phyloP scores from a whole-genome alignment of 2,329 filamentous ascomycete genomes.

The Neonectria hederae region DNA sequence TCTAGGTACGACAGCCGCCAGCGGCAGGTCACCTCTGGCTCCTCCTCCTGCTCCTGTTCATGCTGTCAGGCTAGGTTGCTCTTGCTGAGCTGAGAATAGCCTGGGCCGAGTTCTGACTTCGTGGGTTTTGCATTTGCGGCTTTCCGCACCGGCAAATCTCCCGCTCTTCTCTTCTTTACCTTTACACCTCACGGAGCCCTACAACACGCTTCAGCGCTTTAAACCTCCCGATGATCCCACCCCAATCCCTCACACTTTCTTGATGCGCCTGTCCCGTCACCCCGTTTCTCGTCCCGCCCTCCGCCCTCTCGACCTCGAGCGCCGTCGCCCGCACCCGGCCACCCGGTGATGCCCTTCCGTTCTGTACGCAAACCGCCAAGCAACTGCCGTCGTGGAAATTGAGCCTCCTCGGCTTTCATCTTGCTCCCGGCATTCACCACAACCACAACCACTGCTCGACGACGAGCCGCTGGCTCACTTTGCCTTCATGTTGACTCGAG shows the following conservation, averaged over 20 bases:
- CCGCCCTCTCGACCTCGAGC: constrained; percentile 4
- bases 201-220: neutral
- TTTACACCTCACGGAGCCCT: neutral
- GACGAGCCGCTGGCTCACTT: constrained; percentile 12
- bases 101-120: constrained; percentile 2
- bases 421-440: neutral
- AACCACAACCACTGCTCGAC: neutral
- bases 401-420: neutral
- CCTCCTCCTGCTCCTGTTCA: neutral
- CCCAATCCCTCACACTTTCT: neutral
- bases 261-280: neutral
- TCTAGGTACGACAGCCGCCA: neutral
- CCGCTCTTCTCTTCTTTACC: neutral
- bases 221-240: neutral
- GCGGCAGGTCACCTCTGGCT: constrained; percentile 7
- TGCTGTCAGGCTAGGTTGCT: neutral
- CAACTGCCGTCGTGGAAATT: constrained; percentile 18
- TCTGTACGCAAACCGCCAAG: constrained; percentile 7
- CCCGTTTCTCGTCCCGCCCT: constrained; percentile 4
- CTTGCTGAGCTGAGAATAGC: constrained; percentile 21
- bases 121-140: neutral
- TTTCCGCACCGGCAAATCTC: neutral
- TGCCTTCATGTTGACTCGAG: constrained; percentile 32
- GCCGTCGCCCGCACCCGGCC: constrained; percentile 16
- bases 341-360: constrained; percentile 13